phyloP scores from a whole-genome alignment of 805 yeast species.

The Candida verbasci region DNA sequence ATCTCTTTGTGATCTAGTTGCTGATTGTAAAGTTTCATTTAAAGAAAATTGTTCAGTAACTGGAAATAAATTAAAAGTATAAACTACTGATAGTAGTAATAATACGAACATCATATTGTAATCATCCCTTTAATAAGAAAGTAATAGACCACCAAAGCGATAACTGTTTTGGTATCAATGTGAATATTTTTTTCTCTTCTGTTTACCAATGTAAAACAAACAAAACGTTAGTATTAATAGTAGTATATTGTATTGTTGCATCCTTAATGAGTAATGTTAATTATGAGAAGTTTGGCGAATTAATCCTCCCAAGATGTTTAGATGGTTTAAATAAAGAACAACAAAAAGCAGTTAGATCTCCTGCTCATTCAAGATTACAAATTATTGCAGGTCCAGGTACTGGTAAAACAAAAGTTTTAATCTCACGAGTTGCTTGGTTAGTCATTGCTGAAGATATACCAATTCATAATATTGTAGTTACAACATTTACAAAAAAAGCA shows the following conservation, averaged over 20 bases:
- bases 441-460: constrained; percentile 45
- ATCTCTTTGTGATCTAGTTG: constrained; percentile 33
- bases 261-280: background rate
- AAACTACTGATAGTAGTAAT: background rate
- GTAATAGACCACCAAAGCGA: too few relatives aligned
- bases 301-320: constrained; percentile 1
- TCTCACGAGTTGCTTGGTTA: constrained; percentile 72
- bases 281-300: constrained; percentile 2
- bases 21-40: constrained; percentile 12
- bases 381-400: constrained; percentile 62
- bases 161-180: too few relatives aligned
- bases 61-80: background rate
- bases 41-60: background rate
- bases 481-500: constrained; percentile 92
- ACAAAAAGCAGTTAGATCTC: constrained; percentile 39
- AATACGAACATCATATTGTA: background rate
- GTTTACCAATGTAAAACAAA: too few relatives aligned
- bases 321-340: constrained; percentile 38
- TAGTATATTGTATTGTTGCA: too few relatives aligned
- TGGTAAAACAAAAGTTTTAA: constrained; percentile 79
- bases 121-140: too few relatives aligned
- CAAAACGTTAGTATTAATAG: too few relatives aligned
- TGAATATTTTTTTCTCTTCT: too few relatives aligned
- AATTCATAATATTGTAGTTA: constrained; percentile 69
- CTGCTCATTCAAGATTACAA: constrained; percentile 37